Evolutionary conservation across 306 rosid species (phyloP), one percentile per base, ranked within the genome.

Genomic region (Oxytropis ochrocephala): DNA sequence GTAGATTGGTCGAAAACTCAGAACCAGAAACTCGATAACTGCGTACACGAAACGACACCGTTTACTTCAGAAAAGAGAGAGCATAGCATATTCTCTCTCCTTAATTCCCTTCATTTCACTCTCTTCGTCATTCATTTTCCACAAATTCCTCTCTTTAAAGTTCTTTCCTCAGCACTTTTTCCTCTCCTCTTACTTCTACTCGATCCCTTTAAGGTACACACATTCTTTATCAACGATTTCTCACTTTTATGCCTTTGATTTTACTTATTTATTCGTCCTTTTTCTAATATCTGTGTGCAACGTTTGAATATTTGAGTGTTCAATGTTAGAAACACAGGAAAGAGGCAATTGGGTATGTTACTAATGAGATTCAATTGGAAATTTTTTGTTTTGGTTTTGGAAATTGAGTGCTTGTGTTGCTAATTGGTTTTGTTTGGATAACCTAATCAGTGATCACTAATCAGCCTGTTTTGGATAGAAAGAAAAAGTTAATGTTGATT

Each of bases 141-240:
- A 24, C 67, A 13, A 53, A 63, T 24, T 44, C 10, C 57, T 58
- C 75, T 63, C 65, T 24, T 11, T 11, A 12, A 6, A 30, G 16
- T 77, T 39, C 56, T 38, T 58, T 67, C 55, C 29, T 49, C 33
- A 32, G 52, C 58, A 32, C 62, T 32, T 30, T 33, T 53, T 44
- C 61, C 11, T 52, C 69, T 47, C 5, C 35, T n/a, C 13, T 18
- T 9, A 41, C n/a, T 41, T 50, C 35, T 61, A 19, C 33, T 56
- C 33, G 14, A 46, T 19, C 4, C 32, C 53, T 66, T 66, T 55
- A 56, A 65, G 78, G 82, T 78, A 18, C 69, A 10, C 38, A 35
- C 11, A 1, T 21, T 54, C 29, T 54, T 7, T 35, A 8, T 42
- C 44, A 6, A 11, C 33, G 8, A 38, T 57, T 73, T 50, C 42